Conservation (phyloP, 225 moss, liverwort and hornwort genomes). For the Bryum argenteum region DNA sequence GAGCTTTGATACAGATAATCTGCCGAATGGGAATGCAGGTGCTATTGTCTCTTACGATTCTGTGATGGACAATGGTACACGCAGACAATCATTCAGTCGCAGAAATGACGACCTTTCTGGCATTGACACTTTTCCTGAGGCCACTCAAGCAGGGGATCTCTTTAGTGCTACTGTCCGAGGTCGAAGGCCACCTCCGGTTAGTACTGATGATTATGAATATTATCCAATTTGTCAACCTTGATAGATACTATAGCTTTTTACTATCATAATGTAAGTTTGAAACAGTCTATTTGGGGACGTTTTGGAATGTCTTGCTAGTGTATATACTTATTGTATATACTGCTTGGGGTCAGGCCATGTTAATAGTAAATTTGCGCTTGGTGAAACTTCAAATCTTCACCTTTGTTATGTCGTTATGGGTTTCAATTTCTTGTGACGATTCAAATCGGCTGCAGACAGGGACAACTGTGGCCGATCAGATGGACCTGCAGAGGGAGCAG, state of each 20-base stretch:
- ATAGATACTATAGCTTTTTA: conserved; percentile 4
- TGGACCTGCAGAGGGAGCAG: conserved; percentile 94
- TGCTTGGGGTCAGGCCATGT: not conserved
- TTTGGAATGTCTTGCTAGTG: not conserved
- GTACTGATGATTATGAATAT: conserved; percentile 23
- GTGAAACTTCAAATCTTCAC: conserved; percentile 10
- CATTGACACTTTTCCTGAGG: conserved; percentile 76
- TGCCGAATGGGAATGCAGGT: conserved; percentile 73
- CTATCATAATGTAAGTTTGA: not conserved
- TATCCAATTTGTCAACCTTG: conserved; percentile 1
- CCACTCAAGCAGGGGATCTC: conserved; percentile 96
- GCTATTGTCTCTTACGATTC: conserved; percentile 70
- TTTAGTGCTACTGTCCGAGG: conserved; percentile 93
- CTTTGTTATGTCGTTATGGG: not conserved
- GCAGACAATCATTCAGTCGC: conserved; percentile 86
- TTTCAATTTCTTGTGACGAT: conserved; percentile 22
- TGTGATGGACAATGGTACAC: conserved; percentile 57
- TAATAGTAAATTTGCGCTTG: conserved; percentile 4
- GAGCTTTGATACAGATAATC: conserved; percentile 81
- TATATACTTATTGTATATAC: not conserved
- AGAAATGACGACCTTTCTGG: conserved; percentile 72
- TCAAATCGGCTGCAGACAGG: conserved; percentile 69
- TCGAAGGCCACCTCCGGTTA: conserved; percentile 87
- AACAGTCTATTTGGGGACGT: not conserved
- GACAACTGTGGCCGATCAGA: conserved; percentile 95